Evolutionary conservation across 345 rosid genomes (phyloP).

Genomic region (Dipteronia dyeriana): DNA sequence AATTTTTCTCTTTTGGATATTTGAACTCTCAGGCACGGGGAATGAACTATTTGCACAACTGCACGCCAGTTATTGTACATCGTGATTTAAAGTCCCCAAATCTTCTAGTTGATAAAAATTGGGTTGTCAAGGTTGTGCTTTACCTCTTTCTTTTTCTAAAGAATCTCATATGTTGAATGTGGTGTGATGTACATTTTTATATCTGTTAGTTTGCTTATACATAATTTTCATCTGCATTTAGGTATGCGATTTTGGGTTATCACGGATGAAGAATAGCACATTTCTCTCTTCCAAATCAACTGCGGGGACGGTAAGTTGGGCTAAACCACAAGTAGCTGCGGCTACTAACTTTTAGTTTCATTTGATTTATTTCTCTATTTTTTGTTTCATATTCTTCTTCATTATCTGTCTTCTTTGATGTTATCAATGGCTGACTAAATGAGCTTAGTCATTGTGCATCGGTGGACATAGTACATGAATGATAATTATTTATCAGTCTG

Average conservation of each 20-base stretch:
- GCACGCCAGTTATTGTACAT: conserved; percentile 81
- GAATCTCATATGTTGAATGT: conserved; percentile 17
- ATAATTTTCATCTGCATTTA: conserved; percentile 28
- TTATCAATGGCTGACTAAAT: not conserved
- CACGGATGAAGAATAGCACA: conserved; percentile 90
- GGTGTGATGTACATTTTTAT: conserved; percentile 19
- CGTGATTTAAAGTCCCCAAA: conserved; percentile 96
- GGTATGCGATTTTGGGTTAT: conserved; percentile 95
- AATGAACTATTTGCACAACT: conserved; percentile 94
- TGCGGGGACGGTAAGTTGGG: conserved; percentile 82
- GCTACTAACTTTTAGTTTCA: not conserved
- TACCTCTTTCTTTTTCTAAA: conserved; percentile 7
- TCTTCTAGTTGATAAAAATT: conserved; percentile 91
- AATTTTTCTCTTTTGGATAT: conserved; percentile 26
- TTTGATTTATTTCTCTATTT: not conserved
- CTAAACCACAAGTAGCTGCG: conserved; percentile 16
- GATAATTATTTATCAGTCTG: not conserved
- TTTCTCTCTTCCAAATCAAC: conserved; percentile 93
- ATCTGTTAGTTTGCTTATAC: conserved; percentile 1
- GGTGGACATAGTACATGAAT: not conserved
- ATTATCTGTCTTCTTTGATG: not conserved
- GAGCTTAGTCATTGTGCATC: not conserved
- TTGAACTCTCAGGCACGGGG: conserved; percentile 81
- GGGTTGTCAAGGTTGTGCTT: conserved; percentile 82
- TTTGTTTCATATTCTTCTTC: not conserved